Evolutionary conservation across 2,329 filamentous ascomycete species (phyloP).

Genomic region (Colletotrichum tropicicola): DNA sequence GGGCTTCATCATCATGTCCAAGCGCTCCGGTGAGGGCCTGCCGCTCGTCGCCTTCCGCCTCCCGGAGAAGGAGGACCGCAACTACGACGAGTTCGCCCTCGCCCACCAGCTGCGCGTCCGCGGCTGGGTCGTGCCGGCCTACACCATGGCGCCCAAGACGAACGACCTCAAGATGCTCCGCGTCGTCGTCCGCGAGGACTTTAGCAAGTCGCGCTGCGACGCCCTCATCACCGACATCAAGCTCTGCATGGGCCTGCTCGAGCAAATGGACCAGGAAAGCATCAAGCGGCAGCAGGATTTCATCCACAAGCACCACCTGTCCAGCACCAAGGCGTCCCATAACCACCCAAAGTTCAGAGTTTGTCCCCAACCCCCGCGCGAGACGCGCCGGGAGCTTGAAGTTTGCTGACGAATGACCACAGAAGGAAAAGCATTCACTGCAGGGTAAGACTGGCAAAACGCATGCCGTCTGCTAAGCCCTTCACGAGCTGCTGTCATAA

Average conservation of each 20-base stretch:
- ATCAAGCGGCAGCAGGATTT: slow-evolving; percentile 76
- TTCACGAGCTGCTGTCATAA: slow-evolving; percentile 1
- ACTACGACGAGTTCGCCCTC: slow-evolving; percentile 79
- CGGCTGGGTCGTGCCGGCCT: slow-evolving; percentile 94
- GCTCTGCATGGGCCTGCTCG: slow-evolving; percentile 75
- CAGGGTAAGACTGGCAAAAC: slow-evolving; percentile 93
- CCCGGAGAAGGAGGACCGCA: slow-evolving; percentile 55
- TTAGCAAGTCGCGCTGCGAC: slow-evolving; percentile 84
- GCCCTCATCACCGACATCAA: slow-evolving; percentile 81
- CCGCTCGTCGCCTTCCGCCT: slow-evolving; percentile 88
- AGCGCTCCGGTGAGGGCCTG: slow-evolving; percentile 79
- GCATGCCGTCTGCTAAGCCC: slow-evolving; percentile 79
- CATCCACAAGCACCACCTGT: slow-evolving; percentile 64
- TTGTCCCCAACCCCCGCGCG: slow-evolving; percentile 35
- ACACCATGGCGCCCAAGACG: slow-evolving; percentile 95
- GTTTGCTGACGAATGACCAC: slow-evolving; percentile 26
- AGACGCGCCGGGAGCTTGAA: not conserved
- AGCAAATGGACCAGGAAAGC: slow-evolving; percentile 76
- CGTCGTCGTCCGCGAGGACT: slow-evolving; percentile 92
- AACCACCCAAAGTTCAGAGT: slow-evolving; percentile 61
- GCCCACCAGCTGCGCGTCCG: slow-evolving; percentile 88
- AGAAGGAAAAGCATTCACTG: slow-evolving; percentile 84
- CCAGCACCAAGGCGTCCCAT: slow-evolving; percentile 61
- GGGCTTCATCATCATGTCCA: slow-evolving; percentile 89
- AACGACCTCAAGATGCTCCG: slow-evolving; percentile 88